Conservation (phyloP, 352 stramenopile species). For the Globisporangium acanthophoron region DNA sequence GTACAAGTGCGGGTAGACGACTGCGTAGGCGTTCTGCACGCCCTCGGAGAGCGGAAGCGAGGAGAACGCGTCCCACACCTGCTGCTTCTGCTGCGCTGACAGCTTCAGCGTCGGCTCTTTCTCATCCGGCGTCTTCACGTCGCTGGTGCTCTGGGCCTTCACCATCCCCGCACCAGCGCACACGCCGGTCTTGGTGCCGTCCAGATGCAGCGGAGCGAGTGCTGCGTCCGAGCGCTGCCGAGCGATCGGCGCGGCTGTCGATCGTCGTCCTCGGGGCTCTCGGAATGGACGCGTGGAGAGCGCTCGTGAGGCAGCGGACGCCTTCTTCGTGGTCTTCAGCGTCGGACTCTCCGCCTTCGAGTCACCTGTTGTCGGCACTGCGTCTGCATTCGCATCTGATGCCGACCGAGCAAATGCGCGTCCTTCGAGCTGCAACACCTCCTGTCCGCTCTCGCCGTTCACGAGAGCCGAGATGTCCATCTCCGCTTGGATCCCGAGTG, state of each 20-base stretch:
- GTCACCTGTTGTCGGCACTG: no score
- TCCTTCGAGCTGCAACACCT: slow-evolving; percentile 4
- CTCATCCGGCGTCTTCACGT: not conserved
- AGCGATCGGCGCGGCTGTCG: not conserved
- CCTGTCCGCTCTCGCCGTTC: not conserved
- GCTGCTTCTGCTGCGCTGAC: slow-evolving; percentile 29
- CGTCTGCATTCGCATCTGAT: no score
- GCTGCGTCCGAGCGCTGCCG: slow-evolving; percentile 2
- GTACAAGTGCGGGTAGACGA: slow-evolving; percentile 51
- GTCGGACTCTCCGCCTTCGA: not conserved
- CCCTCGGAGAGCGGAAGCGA: slow-evolving; percentile 21
- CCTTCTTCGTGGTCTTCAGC: not conserved
- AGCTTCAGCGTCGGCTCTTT: not conserved
- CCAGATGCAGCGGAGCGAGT: slow-evolving; percentile 3
- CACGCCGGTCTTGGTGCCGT: not conserved
- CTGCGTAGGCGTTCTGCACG: slow-evolving; percentile 57
- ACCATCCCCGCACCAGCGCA: not conserved
- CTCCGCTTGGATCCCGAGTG: no score
- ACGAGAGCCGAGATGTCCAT: not conserved
- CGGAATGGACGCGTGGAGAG: not conserved
- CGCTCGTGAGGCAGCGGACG: not conserved
- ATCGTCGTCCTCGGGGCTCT: not conserved
- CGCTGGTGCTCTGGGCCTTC: slow-evolving; percentile 5
- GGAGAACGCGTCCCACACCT: slow-evolving; percentile 43
- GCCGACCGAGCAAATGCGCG: not conserved